Percentiles rank a stretch among this genome's conserved stretches.
Evolutionary conservation across 345 rosid genomes (phyloP).

Genomic region (Kernera saxatilis): DNA sequence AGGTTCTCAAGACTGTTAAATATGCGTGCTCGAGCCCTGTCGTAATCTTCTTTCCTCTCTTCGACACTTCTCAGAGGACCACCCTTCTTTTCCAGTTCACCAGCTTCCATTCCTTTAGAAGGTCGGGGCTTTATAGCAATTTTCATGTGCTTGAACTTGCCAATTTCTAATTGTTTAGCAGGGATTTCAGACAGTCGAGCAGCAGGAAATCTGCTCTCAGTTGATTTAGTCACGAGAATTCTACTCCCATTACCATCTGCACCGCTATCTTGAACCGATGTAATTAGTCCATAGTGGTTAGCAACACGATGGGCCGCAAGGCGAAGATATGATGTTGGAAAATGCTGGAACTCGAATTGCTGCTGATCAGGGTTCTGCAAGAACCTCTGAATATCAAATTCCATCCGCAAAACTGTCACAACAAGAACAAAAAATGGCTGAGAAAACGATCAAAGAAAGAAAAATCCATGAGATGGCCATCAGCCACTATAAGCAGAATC

Average conservation of each 20-base stretch:
- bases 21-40: conserved; percentile 80
- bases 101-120: conserved; percentile 37
- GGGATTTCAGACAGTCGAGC: conserved; percentile 63
- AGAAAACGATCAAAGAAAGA: neutral
- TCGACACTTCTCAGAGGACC: conserved; percentile 57
- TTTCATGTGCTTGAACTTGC: conserved; percentile 54
- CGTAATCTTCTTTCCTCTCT: conserved; percentile 93
- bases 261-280: conserved; percentile 68
- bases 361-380: conserved; percentile 62
- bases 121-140: conserved; percentile 61
- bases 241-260: conserved; percentile 55
- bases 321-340: conserved; percentile 84
- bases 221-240: conserved; percentile 54
- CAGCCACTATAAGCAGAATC: no score
- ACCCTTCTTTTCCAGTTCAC: conserved; percentile 40
- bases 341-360: conserved; percentile 84
- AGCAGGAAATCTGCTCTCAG: conserved; percentile 60
- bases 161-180: conserved; percentile 54
- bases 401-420: conserved; percentile 78
- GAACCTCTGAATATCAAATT: conserved; percentile 76
- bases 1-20: conserved; percentile 52
- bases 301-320: conserved; percentile 93
- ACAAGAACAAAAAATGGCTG: neutral
- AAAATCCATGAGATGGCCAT: neutral
- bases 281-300: conserved; percentile 77